Conservation (phyloP, 2,329 filamentous ascomycete genomes). For the Fusarium multiceps region DNA sequence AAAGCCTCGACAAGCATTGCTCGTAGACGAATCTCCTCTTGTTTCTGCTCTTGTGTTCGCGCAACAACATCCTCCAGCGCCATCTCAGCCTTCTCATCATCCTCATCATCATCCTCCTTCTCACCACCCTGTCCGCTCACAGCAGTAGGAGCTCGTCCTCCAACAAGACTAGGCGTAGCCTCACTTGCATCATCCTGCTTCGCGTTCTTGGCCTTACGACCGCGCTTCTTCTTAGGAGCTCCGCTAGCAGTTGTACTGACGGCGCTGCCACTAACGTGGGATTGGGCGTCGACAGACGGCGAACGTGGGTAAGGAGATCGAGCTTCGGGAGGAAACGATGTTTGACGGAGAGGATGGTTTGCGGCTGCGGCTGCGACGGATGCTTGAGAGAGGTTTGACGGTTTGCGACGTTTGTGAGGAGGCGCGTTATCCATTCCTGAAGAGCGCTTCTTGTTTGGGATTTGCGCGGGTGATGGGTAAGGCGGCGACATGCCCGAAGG, state of each 20-base stretch:
- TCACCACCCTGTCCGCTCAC: conserved; percentile 60
- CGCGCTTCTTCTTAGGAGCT: conserved; percentile 68
- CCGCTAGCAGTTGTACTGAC: conserved; percentile 58
- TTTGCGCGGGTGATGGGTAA: conserved; percentile 62
- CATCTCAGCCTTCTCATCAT: conserved; percentile 67
- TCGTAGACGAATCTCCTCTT: conserved; percentile 67
- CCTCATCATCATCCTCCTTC: conserved; percentile 65
- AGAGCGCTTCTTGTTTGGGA: conserved; percentile 69
- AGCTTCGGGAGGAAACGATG: conserved; percentile 78
- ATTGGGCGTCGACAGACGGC: conserved; percentile 71
- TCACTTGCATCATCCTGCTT: conserved; percentile 57
- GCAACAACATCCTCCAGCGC: conserved; percentile 68
- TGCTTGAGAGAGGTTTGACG: conserved; percentile 69
- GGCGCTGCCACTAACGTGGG: conserved; percentile 70
- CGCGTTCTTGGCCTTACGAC: conserved; percentile 69
- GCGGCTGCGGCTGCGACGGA: conserved; percentile 61
- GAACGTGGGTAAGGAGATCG: conserved; percentile 70
- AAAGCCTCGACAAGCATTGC: conserved; percentile 74
- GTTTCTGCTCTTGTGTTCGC: conserved; percentile 74
- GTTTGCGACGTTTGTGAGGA: conserved; percentile 75
- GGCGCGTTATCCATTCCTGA: conserved; percentile 64
- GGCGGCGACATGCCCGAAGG: conserved; percentile 67
- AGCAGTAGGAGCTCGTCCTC: conserved; percentile 55
- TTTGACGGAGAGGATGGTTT: conserved; percentile 79
- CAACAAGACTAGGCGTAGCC: conserved; percentile 58